Evolutionary conservation across 495 filamentous ascomycete species (phyloP), one percentile per base, ranked within the genome.

Genomic region (Staphylotrichum longicolle): DNA sequence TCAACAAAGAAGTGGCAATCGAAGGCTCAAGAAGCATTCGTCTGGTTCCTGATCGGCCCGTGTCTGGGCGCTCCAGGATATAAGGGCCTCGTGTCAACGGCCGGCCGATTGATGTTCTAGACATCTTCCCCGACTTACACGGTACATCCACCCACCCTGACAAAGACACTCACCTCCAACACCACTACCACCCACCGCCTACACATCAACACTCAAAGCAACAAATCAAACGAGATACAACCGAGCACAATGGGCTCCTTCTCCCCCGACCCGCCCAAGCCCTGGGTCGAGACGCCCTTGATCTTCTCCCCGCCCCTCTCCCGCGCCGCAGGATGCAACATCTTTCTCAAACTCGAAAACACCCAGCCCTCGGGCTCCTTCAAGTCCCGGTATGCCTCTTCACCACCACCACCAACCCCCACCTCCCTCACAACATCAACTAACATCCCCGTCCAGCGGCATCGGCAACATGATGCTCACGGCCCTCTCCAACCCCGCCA

Each of bases 261-360:
- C 35, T 62, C 67, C 10, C 58, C 70, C 12, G 68, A 73, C 54
- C 75, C 65, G 44, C 71, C 73, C 68, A 75, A 73, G 68, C 88
- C 88, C 57, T 91, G 86, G 87, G 82, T 87, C 57, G 77, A 85
- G 64, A 93, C 90, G 11, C 90, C 90, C 8, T 79, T 91, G 42
- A 80, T 89, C 61, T 84, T 85, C 67, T 91, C 88, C 0, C 73
- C 77, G 42, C 74, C 81, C 5, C 81, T 94, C 34, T 92, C 88
- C 41, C 79, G 82, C 60, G 80, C 79, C n/a, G 88, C 88, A 32
- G 88, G 88, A 44, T 93, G 88, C 70, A 81, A 85, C 62, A 84
- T 98, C 76, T 93, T 88, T 75, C 86, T 98, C 67, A 98, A 98
- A 72, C 86, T 97, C 58, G 93, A 98, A 62, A 90, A 90, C 74